phyloP scores from a whole-genome alignment of 2,329 filamentous ascomycete species.

The Fusarium longipes region DNA sequence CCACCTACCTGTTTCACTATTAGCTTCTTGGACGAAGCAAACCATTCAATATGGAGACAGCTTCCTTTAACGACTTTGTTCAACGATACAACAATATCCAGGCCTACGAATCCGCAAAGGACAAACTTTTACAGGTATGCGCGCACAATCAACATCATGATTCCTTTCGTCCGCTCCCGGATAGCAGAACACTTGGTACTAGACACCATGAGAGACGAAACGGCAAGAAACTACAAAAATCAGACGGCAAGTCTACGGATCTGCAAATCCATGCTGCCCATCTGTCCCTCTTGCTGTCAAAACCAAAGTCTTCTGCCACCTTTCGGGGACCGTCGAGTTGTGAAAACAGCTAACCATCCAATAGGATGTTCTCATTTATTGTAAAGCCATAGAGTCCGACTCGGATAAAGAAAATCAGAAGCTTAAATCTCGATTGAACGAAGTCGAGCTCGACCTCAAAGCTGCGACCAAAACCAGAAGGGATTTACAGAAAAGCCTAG shows the following conservation, averaged over 20 bases:
- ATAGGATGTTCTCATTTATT: conserved; percentile 50
- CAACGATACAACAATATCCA: conserved; percentile 60
- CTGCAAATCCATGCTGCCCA: not conserved
- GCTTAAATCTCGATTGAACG: conserved; percentile 56
- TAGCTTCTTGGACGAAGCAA: conserved; percentile 8
- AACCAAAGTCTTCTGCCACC: not conserved
- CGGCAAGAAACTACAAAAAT: not conserved
- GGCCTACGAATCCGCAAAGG: conserved; percentile 54
- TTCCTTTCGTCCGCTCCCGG: conserved; percentile 11
- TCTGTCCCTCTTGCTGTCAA: not conserved
- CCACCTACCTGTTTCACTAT: conserved; percentile 6
- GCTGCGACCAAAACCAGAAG: conserved; percentile 61
- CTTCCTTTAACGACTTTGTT: conserved; percentile 58
- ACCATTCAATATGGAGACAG: conserved; percentile 42
- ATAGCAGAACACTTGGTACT: not conserved
- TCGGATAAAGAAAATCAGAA: conserved; percentile 58
- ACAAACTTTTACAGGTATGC: conserved; percentile 61
- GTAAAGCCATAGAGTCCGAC: conserved; percentile 56
- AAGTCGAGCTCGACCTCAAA: conserved; percentile 62
- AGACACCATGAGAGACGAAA: not conserved
- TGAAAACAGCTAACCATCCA: conserved; percentile 3
- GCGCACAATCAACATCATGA: conserved; percentile 5
- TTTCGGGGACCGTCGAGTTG: not conserved
- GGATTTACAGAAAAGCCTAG: conserved; percentile 62
- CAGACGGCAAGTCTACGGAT: not conserved